phyloP scores from a whole-genome alignment of 2,329 filamentous ascomycete species.

The Hymenoscyphus linearis region DNA sequence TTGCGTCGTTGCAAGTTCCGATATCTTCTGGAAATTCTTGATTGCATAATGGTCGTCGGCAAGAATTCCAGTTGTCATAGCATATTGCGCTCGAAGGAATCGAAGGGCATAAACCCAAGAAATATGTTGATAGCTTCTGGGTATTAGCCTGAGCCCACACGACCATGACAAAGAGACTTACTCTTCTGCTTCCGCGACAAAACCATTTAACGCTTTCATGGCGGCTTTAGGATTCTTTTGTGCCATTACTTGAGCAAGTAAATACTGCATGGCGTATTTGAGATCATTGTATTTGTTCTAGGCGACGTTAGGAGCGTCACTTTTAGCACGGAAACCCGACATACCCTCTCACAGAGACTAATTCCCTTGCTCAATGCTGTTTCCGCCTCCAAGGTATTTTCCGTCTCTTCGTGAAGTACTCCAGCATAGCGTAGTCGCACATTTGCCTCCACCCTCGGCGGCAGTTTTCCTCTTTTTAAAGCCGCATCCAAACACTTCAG shows the following conservation, averaged over 20 bases:
- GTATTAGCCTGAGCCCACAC: neutral
- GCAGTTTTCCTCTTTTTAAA: constrained; percentile 54
- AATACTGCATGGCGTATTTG: constrained; percentile 73
- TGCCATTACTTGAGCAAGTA: constrained; percentile 65
- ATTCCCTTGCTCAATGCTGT: constrained; percentile 67
- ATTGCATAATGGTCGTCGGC: constrained; percentile 59
- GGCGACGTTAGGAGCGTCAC: constrained; percentile 14
- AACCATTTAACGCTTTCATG: constrained; percentile 63
- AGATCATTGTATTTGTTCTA: constrained; percentile 57
- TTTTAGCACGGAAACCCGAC: constrained; percentile 23
- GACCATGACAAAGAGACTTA: constrained; percentile 35
- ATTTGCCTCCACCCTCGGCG: constrained; percentile 63
- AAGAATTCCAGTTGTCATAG: constrained; percentile 54
- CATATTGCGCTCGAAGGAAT: constrained; percentile 65
- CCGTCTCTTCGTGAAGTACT: constrained; percentile 67
- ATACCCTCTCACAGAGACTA: constrained; percentile 60
- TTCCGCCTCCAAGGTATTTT: constrained; percentile 69
- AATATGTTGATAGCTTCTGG: constrained; percentile 51
- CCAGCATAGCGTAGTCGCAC: constrained; percentile 67
- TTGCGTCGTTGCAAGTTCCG: constrained; percentile 51
- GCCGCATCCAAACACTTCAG: constrained; percentile 68
- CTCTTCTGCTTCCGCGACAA: constrained; percentile 64
- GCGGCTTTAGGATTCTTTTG: constrained; percentile 68
- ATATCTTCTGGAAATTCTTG: constrained; percentile 63
- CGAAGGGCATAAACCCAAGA: constrained; percentile 75